These are phyloP conservation scores for Puccinia polysora DNA, from an alignment of 1,284 basidiomycete species.

Conservation along the genomic window DNA sequence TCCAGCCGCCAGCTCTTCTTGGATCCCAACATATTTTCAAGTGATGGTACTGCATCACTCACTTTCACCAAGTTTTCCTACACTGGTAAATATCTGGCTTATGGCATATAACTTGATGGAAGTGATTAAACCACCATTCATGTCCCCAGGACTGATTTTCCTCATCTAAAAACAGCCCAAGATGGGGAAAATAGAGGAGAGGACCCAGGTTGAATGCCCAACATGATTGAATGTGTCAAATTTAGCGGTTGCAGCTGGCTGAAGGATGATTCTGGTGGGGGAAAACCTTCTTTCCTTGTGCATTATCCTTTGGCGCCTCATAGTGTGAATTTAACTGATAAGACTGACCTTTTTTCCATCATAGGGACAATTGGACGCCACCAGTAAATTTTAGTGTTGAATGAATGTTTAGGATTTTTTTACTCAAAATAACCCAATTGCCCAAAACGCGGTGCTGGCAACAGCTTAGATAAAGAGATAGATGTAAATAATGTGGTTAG, in stretches of 20 bases:
- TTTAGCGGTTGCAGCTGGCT: slow-evolving; percentile 69
- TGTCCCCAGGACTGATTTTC: slow-evolving; percentile 62
- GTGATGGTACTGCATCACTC: slow-evolving; percentile 69
- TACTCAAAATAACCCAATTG: slow-evolving; percentile 14
- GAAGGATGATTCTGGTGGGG: slow-evolving; percentile 62
- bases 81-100: slow-evolving; percentile 68
- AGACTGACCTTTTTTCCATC: not conserved
- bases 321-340: slow-evolving; percentile 56
- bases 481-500: slow-evolving; percentile 36
- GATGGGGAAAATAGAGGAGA: slow-evolving; percentile 55
- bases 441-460: not conserved
- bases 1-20: slow-evolving; percentile 66
- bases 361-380: not conserved
- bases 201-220: slow-evolving; percentile 60
- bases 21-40: slow-evolving; percentile 67
- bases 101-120: slow-evolving; percentile 60
- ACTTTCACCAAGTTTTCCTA: slow-evolving; percentile 62
- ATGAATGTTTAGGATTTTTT: slow-evolving; percentile 26
- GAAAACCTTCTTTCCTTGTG: too few relatives aligned
- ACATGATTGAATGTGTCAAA: slow-evolving; percentile 70
- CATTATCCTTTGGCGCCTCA: too few relatives aligned
- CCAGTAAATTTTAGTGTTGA: not conserved
- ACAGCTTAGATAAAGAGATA: slow-evolving; percentile 14
- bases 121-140: slow-evolving; percentile 65
- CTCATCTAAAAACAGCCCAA: slow-evolving; percentile 56